Conservation (phyloP, 495 filamentous ascomycete species). For the Sordaria brevicollis region DNA sequence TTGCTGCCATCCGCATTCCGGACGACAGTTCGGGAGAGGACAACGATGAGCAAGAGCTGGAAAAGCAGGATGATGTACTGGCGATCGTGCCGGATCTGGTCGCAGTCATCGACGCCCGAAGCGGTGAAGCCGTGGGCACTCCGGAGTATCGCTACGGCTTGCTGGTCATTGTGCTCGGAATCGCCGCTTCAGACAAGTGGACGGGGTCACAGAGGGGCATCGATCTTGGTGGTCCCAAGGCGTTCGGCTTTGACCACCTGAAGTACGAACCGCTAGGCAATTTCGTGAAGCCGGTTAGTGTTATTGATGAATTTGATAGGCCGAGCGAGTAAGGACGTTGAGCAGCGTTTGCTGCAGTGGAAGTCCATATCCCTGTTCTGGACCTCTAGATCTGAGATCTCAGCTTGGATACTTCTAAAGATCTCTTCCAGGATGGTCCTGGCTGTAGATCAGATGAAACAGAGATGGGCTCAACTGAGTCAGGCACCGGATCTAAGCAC, state of each 20-base stretch:
- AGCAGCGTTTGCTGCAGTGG: background rate
- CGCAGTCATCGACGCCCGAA: constrained; percentile 47
- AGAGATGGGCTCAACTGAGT: background rate
- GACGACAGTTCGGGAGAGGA: background rate
- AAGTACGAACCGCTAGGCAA: constrained; percentile 37
- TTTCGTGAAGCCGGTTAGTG: constrained; percentile 39
- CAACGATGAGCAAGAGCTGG: background rate
- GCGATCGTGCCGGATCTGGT: constrained; percentile 54
- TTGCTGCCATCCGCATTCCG: constrained; percentile 36
- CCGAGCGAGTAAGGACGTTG: background rate
- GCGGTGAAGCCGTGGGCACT: constrained; percentile 49
- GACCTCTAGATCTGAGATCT: background rate
- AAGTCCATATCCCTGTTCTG: background rate
- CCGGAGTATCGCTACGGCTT: constrained; percentile 53
- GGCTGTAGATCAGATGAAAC: background rate
- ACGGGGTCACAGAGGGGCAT: constrained; percentile 39
- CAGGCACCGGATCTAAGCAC: background rate
- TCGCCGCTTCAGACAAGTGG: constrained; percentile 48
- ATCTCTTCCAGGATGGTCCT: background rate
- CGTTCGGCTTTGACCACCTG: constrained; percentile 41
- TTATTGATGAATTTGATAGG: constrained; percentile 40
- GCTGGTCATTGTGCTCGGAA: constrained; percentile 44
- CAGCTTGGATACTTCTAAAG: background rate
- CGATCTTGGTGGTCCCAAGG: constrained; percentile 41
- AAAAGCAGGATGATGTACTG: constrained; percentile 35